Evolutionary conservation across 2,329 filamentous ascomycete genomes (phyloP).

Genomic region (Pseudocercospora crystallina): DNA sequence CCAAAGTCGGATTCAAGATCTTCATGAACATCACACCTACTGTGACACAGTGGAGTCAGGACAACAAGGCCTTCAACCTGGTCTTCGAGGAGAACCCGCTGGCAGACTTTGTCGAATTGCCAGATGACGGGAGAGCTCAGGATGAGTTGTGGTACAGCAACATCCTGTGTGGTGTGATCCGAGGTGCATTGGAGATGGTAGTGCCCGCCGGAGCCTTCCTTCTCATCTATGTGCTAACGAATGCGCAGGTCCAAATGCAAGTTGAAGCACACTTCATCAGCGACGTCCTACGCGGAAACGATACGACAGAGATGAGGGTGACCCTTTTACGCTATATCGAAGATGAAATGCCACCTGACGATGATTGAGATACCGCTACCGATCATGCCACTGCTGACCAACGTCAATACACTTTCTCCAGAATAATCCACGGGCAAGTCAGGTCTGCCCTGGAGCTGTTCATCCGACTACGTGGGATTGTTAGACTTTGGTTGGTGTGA

Average conservation of each 20-base stretch:
- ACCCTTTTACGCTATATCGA: conserved; percentile 92
- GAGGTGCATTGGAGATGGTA: conserved; percentile 95
- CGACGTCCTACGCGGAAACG: conserved; percentile 87
- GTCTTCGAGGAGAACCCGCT: conserved; percentile 96
- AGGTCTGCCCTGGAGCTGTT: no score
- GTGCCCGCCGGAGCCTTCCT: conserved; percentile 22
- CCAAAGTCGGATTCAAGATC: conserved; percentile 98
- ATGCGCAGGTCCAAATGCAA: conserved; percentile 82
- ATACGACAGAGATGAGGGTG: conserved; percentile 96
- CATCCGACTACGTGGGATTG: no score
- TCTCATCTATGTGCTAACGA: conserved; percentile 12
- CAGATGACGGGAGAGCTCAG: conserved; percentile 91
- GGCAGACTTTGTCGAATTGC: conserved; percentile 94
- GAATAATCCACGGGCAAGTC: no score
- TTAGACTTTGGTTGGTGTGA: no score
- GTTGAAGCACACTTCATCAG: conserved; percentile 96
- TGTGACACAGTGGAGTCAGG: conserved; percentile 91
- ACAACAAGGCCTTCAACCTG: conserved; percentile 94
- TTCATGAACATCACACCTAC: conserved; percentile 95
- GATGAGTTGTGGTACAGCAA: conserved; percentile 99
- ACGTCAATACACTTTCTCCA: no score
- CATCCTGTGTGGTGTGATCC: conserved; percentile 87
- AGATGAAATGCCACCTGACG: conserved; percentile 93
- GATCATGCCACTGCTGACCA: no score
- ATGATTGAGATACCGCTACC: conserved; percentile 55